These are phyloP conservation scores for Penicillium sp. DNA, from an alignment of 2,329 filamentous ascomycete species.

Conservation along the genomic window DNA sequence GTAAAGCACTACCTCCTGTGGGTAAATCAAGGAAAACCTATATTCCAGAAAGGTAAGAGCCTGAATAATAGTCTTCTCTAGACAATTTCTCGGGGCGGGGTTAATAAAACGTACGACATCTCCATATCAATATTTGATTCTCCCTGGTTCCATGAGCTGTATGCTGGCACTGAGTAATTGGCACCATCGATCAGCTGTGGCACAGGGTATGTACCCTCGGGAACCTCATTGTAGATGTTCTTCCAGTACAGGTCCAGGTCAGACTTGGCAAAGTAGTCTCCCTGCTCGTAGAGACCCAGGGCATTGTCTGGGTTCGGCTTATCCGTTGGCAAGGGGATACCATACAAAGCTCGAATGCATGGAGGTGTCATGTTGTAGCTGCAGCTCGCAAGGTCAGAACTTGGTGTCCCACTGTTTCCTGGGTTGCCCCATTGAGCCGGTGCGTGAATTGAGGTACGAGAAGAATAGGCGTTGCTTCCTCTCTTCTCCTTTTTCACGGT, in stretches of 20 bases:
- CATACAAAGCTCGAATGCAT: conserved; percentile 13
- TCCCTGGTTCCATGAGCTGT: conserved; percentile 31
- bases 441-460: not conserved
- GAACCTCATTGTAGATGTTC: conserved; percentile 12
- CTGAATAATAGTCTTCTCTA: not conserved
- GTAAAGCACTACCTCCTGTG: conserved; percentile 50
- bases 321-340: conserved; percentile 3
- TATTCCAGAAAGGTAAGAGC: not conserved
- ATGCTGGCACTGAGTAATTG: conserved; percentile 37
- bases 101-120: conserved; percentile 35
- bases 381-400: conserved; percentile 5
- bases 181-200: conserved; percentile 26
- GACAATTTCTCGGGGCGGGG: not conserved
- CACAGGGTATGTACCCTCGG: conserved; percentile 11
- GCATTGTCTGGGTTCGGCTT: conserved; percentile 6
- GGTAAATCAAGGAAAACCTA: conserved; percentile 49
- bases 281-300: conserved; percentile 14
- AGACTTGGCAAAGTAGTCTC: conserved; percentile 14
- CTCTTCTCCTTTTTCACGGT: conserved; percentile 1
- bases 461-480: conserved; percentile 2
- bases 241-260: conserved; percentile 14
- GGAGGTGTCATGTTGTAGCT: conserved; percentile 13
- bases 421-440: not conserved
- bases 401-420: not conserved
- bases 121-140: conserved; percentile 56